Conservation (phyloP, 148 eudicot genomes). For the Limonium bicolor region DNA sequence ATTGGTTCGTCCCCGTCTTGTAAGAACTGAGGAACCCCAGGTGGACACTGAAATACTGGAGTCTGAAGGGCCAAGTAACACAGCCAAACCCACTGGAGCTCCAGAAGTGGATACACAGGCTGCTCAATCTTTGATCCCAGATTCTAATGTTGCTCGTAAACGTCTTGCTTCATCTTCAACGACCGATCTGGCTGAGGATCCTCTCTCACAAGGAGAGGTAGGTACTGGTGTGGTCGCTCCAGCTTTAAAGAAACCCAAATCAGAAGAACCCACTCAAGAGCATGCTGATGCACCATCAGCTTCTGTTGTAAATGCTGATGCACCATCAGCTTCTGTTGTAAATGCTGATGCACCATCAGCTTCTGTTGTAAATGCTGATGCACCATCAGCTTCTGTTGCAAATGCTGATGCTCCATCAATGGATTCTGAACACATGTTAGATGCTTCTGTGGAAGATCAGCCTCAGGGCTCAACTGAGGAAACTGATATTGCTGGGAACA, state of each 20-base stretch:
- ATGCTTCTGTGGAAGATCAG: conserved; percentile 19
- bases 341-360: too few species aligned
- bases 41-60: conserved; percentile 58
- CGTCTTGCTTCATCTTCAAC: conserved; percentile 52
- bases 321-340: too few species aligned
- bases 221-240: conserved; percentile 35
- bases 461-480: conserved; percentile 33
- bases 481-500: conserved; percentile 25
- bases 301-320: too few species aligned
- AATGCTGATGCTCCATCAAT: conserved; percentile 21
- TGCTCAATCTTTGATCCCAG: conserved; percentile 10
- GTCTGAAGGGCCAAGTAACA: conserved; percentile 24
- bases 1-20: conserved; percentile 62
- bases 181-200: conserved; percentile 40
- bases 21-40: conserved; percentile 50
- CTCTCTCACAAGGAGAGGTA: conserved; percentile 14
- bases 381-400: too few species aligned
- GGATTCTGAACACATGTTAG: conserved; percentile 24
- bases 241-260: conserved; percentile 40
- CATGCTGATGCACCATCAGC: conserved; percentile 21
- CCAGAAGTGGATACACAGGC: conserved; percentile 26
- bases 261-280: conserved; percentile 33
- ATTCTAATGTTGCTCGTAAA: conserved; percentile 30
- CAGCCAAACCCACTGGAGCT: conserved; percentile 17
- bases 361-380: too few species aligned